Base-by-base conservation (phyloP, 306 rosid genomes). In the Alnus rubra region DNA sequence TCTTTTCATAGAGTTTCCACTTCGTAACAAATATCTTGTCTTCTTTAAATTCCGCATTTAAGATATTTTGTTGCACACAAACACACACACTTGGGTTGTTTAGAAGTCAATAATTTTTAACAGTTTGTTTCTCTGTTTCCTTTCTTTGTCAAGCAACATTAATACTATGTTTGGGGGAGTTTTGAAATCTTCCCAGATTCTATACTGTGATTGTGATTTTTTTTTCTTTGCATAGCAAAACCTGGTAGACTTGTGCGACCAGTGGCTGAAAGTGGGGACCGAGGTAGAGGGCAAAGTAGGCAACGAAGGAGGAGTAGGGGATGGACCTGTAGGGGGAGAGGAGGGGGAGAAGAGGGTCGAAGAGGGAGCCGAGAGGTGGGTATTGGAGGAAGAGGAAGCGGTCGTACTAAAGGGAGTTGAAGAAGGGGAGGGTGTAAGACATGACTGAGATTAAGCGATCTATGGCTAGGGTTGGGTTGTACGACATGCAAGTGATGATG, bases 371-470 rank as follows among this genome's bases (percentile, higher is more conserved):
- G 18, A 95, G 45, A 11, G n/a, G 63, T 0, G 97, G 96, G 88
- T 78, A 75, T 69, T 89, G 94, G 0, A 86, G 4, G 56, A 92
- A 88, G 55, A 95, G 82, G 90, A 69, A 84, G 74, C 90, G 94
- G 0, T 94, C 96, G 51, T 95, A 93, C 60, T 95, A 97, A 35
- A 95, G 90, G 74, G 98, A 91, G 71, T 95, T 95, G 94, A 95
- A 90, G 87, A 95, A 88, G 0, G 98, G 98, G 59, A 95, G 97
- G 0, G 89, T 75, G 89, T 95, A 95, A 1, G 98, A 84, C 6
- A 86, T 92, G 71, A 92, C 85, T 9, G 98, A 95, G 87, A 92
- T 88, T 60, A 95, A 51, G 1, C 98, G 97, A 18, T 91, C 98
- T 3, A 90, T 80, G 52, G 94, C 87, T 1, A 86, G 89, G 0